Base-by-base conservation (phyloP, 495 filamentous ascomycete species). In the Tuber indicum region DNA sequence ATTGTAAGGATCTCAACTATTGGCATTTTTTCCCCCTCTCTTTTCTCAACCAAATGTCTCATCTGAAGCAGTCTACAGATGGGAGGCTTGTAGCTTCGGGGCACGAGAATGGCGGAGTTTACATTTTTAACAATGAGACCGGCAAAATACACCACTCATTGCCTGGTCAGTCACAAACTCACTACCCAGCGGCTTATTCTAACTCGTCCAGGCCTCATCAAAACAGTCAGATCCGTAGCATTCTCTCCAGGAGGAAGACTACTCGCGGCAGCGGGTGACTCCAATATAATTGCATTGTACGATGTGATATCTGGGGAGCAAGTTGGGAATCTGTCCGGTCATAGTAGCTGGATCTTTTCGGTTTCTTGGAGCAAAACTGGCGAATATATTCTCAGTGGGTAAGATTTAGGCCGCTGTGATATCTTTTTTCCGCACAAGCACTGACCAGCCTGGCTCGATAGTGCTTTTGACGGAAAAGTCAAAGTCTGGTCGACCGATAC, bases 351-450 rank as follows among this genome's bases (percentile, higher is more conserved):
- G 95, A 89, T 98, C 71, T 89, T 95, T 72, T 92, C 91, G 39
- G 86, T 99, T 69, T 92, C 96, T 75, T 99, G 94, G 94, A 98
- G 91, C 83, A 87, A 91, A 79, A 96, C 92, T n/a, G 96, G 96
- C 62, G 95, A 98, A 83, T 97, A 93, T 84, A 87, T 99, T 47
- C 87, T 98, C 9, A 95, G 91, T 84, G 92, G 94, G 91, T 92
- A 84, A 78, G 88, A 86, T 70, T n/a, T 49, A 26, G 7, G 5
- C 46, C 21, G 5, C 26, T 16, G 17, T 16, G 7, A 32, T 42
- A 21, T 52, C 72, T 26, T 21, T 17, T 81, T 77, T 14, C 19
- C 72, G 72, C 4, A 46, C 19, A 75, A 71, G 3, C 26, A 32
- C 58, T 66, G 1, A 66, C 26, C 4, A 36, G 36, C 58, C 58